Conservation (phyloP, 2,329 filamentous ascomycete genomes). For the Microdochium paspali region DNA sequence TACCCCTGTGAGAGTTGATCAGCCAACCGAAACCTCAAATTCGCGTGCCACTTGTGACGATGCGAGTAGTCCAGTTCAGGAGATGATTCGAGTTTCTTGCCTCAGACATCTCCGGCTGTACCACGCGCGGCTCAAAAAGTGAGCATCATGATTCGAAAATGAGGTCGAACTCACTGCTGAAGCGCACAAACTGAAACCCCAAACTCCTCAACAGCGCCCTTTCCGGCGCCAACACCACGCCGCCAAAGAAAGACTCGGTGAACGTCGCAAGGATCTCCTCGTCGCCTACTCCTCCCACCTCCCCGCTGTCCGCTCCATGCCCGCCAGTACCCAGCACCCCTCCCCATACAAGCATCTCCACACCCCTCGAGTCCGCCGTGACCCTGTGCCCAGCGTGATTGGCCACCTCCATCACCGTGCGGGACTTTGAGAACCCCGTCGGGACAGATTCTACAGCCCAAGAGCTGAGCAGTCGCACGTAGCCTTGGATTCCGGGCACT, state of each 20-base stretch:
- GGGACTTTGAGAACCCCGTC: neutral
- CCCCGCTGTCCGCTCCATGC: no score
- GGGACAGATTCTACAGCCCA: neutral
- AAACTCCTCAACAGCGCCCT: neutral
- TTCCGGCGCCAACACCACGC: neutral
- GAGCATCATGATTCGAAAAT: no score
- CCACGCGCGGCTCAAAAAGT: no score
- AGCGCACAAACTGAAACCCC: neutral
- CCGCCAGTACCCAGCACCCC: no score
- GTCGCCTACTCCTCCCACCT: neutral
- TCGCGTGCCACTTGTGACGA: no score
- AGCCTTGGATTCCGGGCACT: no score
- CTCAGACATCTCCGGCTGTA: no score
- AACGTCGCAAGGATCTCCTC: neutral
- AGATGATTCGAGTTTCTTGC: no score
- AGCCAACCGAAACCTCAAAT: no score
- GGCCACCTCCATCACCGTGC: neutral
- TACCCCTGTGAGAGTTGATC: neutral
- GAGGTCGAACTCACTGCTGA: neutral
- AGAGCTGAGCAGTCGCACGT: no score
- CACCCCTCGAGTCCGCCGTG: neutral
- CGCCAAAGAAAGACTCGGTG: neutral
- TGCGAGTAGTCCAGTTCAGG: no score
- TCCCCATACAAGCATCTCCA: neutral
- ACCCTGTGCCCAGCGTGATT: neutral